A percentile compares a stretch with the other conserved stretches of the same genome.
These are phyloP conservation scores for Pleurotus platypus DNA, from an alignment of 768 basidiomycete genomes.

Conservation along the genomic window DNA sequence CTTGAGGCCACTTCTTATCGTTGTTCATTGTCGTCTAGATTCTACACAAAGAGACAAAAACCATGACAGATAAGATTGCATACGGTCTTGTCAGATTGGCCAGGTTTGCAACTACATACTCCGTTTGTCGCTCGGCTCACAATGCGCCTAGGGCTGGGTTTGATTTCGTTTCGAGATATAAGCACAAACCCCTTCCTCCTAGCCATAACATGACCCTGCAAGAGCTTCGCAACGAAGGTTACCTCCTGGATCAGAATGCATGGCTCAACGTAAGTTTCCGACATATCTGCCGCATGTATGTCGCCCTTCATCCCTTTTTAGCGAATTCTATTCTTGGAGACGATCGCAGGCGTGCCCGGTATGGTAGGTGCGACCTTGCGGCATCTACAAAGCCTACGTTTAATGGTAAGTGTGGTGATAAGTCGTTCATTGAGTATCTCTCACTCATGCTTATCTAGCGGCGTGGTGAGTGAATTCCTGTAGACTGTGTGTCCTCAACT, in stretches of 20 bases:
- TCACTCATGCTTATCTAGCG: slow-evolving; percentile 26
- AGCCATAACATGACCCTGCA: slow-evolving; percentile 62
- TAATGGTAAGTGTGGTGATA: slow-evolving; percentile 57
- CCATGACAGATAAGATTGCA: slow-evolving; percentile 72
- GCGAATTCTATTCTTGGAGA: slow-evolving; percentile 70
- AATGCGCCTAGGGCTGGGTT: slow-evolving; percentile 51
- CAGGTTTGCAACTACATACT: slow-evolving; percentile 29
- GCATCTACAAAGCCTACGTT: slow-evolving; percentile 82
- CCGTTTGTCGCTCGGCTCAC: not conserved
- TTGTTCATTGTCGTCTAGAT: slow-evolving; percentile 40
- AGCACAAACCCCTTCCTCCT: slow-evolving; percentile 62
- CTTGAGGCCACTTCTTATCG: not conserved
- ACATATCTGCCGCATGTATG: not conserved
- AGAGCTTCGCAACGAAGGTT: slow-evolving; percentile 72
- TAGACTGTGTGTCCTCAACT: no score
- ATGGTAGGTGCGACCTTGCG: slow-evolving; percentile 91
- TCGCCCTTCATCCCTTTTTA: slow-evolving; percentile 16
- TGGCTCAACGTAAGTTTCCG: slow-evolving; percentile 65
- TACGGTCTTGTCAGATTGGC: slow-evolving; percentile 53
- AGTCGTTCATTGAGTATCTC: not conserved
- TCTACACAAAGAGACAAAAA: slow-evolving; percentile 61
- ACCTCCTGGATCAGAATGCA: slow-evolving; percentile 65
- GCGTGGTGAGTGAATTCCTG: slow-evolving; percentile 30
- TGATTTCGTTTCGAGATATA: slow-evolving; percentile 85
- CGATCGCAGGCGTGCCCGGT: slow-evolving; percentile 91